Evolutionary conservation across 2,329 filamentous ascomycete species (phyloP).

Genomic region (Pestalotiopsis sp.): DNA sequence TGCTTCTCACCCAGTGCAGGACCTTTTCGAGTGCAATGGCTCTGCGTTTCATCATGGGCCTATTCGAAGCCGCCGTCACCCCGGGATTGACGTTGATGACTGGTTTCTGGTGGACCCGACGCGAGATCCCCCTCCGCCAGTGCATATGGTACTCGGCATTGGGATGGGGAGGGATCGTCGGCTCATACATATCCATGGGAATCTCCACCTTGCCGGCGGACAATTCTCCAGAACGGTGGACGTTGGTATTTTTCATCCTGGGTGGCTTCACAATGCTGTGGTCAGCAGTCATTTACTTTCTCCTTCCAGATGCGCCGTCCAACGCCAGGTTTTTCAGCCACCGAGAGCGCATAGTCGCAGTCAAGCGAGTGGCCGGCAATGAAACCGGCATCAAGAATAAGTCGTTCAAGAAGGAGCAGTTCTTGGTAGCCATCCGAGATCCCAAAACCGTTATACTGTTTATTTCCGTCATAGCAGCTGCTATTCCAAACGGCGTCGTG

Average conservation of each 20-base stretch:
- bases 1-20: conserved; percentile 34
- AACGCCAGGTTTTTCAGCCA: conserved; percentile 28
- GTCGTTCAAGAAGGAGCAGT: conserved; percentile 49
- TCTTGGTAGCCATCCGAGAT: conserved; percentile 49
- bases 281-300: conserved; percentile 23
- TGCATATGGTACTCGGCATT: conserved; percentile 34
- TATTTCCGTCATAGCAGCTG: conserved; percentile 53
- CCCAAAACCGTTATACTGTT: conserved; percentile 61
- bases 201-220: conserved; percentile 29
- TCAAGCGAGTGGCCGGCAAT: conserved; percentile 28
- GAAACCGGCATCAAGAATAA: conserved; percentile 27
- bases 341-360: conserved; percentile 25
- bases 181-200: conserved; percentile 22
- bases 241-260: conserved; percentile 27
- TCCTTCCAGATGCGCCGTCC: conserved; percentile 30
- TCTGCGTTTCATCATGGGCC: conserved; percentile 29
- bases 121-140: conserved; percentile 37
- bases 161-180: conserved; percentile 28
- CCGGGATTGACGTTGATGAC: conserved; percentile 34
- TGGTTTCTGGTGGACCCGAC: conserved; percentile 37
- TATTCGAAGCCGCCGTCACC: conserved; percentile 30
- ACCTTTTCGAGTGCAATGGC: conserved; percentile 21
- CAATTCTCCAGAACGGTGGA: conserved; percentile 26
- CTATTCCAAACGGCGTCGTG: conserved; percentile 57
- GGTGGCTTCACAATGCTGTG: conserved; percentile 29